A percentile compares a stretch with the other conserved stretches of the same genome.
phyloP scores from a whole-genome alignment of 225 moss, liverwort and hornwort genomes.

The Anthoceros angustus region DNA sequence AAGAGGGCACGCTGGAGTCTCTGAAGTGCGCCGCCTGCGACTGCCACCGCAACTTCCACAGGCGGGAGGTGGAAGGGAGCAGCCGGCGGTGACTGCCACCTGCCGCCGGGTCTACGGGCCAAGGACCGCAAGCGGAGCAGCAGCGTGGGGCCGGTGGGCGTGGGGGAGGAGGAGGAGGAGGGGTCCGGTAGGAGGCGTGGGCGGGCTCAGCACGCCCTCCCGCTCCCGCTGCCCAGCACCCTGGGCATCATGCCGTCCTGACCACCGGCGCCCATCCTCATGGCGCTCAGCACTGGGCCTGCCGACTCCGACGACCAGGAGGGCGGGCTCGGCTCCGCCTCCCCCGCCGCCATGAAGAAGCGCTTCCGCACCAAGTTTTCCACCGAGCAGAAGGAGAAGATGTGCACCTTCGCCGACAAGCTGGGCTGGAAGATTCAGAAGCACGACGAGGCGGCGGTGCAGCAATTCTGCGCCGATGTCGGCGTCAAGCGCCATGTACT shows the following conservation, averaged over 20 bases:
- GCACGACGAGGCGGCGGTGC: constrained; percentile 93
- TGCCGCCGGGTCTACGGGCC: background rate
- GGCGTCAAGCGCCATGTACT: constrained; percentile 95
- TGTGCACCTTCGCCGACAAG: constrained; percentile 95
- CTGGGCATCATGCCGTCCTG: constrained; percentile 58
- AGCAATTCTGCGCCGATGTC: constrained; percentile 88
- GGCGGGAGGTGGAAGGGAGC: constrained; percentile 80
- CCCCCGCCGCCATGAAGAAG: constrained; percentile 89
- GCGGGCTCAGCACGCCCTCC: constrained; percentile 37
- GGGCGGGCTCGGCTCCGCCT: constrained; percentile 53
- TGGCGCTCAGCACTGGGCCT: constrained; percentile 69
- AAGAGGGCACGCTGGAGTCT: constrained; percentile 74
- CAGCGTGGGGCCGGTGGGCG: background rate
- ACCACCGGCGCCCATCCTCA: constrained; percentile 54
- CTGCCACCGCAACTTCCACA: constrained; percentile 94
- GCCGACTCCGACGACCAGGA: constrained; percentile 93
- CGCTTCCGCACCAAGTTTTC: constrained; percentile 95
- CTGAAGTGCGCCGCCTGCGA: constrained; percentile 96
- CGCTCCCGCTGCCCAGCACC: constrained; percentile 50
- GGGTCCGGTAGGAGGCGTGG: constrained; percentile 39
- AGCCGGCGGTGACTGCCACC: constrained; percentile 65
- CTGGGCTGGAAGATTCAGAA: constrained; percentile 99
- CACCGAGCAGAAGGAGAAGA: constrained; percentile 88
- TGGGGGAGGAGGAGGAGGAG: constrained; percentile 49
- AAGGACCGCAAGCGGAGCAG: background rate